phyloP scores from a whole-genome alignment of 1,284 basidiomycete species.

The Moesziomyces antarcticus region DNA sequence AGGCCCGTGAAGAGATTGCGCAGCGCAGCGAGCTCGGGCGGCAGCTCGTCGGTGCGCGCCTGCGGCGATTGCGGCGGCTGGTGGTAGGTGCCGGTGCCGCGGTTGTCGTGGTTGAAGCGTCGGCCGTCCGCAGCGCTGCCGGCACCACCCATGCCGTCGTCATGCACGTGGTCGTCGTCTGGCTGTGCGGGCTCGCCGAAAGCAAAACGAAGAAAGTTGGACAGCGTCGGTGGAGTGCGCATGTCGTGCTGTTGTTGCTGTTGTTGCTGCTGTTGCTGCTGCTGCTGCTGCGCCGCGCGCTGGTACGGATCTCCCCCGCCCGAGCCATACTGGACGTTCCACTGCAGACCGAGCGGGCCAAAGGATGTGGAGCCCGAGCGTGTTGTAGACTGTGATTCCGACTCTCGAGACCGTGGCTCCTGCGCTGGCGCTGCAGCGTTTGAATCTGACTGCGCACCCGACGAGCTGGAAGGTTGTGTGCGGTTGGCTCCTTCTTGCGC shows the following conservation, averaged over 20 bases:
- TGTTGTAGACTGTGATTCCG: not conserved
- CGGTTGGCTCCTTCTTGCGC: not conserved
- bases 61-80: constrained; percentile 21
- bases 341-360: constrained; percentile 44
- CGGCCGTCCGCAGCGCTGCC: constrained; percentile 58
- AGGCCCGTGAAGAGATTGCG: constrained; percentile 53
- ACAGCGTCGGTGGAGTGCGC: constrained; percentile 20
- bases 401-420: not conserved
- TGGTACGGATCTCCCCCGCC: constrained; percentile 24
- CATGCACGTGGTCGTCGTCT: constrained; percentile 42
- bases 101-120: constrained; percentile 58
- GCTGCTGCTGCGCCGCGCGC: constrained; percentile 19
- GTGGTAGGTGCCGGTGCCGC: constrained; percentile 23
- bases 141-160: constrained; percentile 63
- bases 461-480: not conserved
- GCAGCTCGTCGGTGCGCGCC: constrained; percentile 20
- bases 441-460: not conserved
- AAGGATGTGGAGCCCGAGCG: constrained; percentile 32
- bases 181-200: constrained; percentile 23
- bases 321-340: constrained; percentile 41
- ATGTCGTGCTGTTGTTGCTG: constrained; percentile 6
- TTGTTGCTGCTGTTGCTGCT: constrained; percentile 9
- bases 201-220: constrained; percentile 43
- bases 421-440: not conserved
- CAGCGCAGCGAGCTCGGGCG: constrained; percentile 51